A percentile compares a stretch with the other conserved stretches of the same genome.
Conservation (phyloP, 768 basidiomycete species). For the Phallus indusiatus region DNA sequence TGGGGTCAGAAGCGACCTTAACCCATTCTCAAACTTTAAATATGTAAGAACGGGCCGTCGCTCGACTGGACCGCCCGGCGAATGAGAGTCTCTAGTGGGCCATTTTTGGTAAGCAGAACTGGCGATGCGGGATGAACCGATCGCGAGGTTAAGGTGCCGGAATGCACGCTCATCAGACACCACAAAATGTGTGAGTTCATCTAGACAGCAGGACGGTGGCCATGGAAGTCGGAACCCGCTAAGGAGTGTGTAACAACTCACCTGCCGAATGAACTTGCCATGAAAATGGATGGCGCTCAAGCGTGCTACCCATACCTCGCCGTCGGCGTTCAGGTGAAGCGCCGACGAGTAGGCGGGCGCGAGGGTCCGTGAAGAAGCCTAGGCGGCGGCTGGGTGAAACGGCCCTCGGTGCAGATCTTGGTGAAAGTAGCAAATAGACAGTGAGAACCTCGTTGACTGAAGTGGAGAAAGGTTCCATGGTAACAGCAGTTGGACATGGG, state of each 20-base stretch:
- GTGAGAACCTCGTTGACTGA: no score
- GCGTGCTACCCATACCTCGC: conserved; percentile 79
- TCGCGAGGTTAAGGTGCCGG: conserved; percentile 71
- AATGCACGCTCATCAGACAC: conserved; percentile 79
- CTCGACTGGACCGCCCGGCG: conserved; percentile 41
- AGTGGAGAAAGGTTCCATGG: no score
- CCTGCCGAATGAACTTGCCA: conserved; percentile 87
- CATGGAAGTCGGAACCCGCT: conserved; percentile 81
- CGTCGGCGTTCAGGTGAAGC: conserved; percentile 48
- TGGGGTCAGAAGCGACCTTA: conserved; percentile 83
- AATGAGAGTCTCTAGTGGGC: conserved; percentile 66
- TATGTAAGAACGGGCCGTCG: conserved; percentile 48
- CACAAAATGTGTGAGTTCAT: conserved; percentile 79
- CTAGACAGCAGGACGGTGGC: conserved; percentile 83
- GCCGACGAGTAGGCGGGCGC: conserved; percentile 70
- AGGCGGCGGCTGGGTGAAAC: conserved; percentile 64
- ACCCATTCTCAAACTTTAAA: conserved; percentile 72
- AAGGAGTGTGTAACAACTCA: conserved; percentile 86
- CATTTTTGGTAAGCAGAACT: conserved; percentile 69
- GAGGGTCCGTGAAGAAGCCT: conserved; percentile 68
- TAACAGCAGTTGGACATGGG: no score
- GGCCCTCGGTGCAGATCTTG: conserved; percentile 81
- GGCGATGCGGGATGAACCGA: conserved; percentile 65
- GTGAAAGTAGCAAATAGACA: conserved; percentile 86
- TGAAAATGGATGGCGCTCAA: conserved; percentile 89